These are phyloP conservation scores for Cardiospermum halicacabum DNA, from an alignment of 345 rosid genomes.

Conservation along the genomic window DNA sequence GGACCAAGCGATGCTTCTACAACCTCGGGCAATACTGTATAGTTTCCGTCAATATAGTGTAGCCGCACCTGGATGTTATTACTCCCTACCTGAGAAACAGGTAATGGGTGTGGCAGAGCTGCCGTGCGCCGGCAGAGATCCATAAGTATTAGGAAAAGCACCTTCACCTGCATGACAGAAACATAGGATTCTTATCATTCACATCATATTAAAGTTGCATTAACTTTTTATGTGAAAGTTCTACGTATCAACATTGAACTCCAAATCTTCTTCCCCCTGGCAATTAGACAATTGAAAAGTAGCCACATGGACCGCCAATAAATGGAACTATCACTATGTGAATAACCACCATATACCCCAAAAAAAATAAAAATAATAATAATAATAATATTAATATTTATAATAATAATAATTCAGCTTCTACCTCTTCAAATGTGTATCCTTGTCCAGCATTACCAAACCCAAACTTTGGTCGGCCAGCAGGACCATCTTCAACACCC, in stretches of 20 bases:
- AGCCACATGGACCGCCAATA: background rate
- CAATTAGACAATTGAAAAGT: background rate
- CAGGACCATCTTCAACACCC: slow-evolving; percentile 77
- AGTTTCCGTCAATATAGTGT: slow-evolving; percentile 95
- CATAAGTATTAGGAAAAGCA: slow-evolving; percentile 94
- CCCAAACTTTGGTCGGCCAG: slow-evolving; percentile 72
- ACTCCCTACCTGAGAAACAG: slow-evolving; percentile 93
- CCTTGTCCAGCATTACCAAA: slow-evolving; percentile 99
- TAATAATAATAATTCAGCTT: background rate
- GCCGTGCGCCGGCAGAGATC: slow-evolving; percentile 94
- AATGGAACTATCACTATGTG: too few relatives aligned
- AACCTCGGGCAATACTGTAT: slow-evolving; percentile 96
- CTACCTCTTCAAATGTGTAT: slow-evolving; percentile 96
- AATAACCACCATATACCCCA: too few relatives aligned
- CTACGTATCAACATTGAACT: background rate
- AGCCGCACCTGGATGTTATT: slow-evolving; percentile 88
- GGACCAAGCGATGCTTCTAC: slow-evolving; percentile 99
- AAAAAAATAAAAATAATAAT: too few relatives aligned
- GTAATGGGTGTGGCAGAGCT: slow-evolving; percentile 65
- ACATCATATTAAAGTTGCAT: slow-evolving; percentile 1
- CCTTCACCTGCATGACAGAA: slow-evolving; percentile 66
- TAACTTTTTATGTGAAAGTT: background rate
- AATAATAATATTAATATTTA: too few relatives aligned
- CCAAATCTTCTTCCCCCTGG: background rate
- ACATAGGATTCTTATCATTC: slow-evolving; percentile 1